Evolutionary conservation across 768 basidiomycete species (phyloP).

Genomic region (Scleroderma bovista): DNA sequence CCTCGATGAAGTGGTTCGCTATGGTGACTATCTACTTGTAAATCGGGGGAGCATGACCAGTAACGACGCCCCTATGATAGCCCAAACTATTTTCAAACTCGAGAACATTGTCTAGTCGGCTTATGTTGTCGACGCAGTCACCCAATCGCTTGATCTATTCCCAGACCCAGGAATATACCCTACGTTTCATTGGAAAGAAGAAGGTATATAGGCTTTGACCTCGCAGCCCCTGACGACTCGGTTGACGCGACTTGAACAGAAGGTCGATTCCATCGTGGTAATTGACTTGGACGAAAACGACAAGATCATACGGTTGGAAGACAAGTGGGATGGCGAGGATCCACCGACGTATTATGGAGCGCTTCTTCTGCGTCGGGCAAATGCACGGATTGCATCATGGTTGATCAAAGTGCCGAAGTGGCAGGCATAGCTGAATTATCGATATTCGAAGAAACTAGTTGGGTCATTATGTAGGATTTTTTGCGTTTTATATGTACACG

Average conservation of each 20-base stretch:
- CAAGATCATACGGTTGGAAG: constrained; percentile 52
- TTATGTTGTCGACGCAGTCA: constrained; percentile 51
- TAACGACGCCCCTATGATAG: constrained; percentile 28
- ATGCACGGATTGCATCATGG: constrained; percentile 50
- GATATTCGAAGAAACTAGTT: too few relatives aligned
- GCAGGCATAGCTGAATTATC: background rate
- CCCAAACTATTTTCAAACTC: constrained; percentile 50
- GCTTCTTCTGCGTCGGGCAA: constrained; percentile 41
- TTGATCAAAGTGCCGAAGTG: constrained; percentile 45
- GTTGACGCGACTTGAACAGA: constrained; percentile 28
- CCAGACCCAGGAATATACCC: constrained; percentile 57
- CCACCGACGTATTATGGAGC: constrained; percentile 45
- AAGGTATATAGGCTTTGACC: constrained; percentile 34
- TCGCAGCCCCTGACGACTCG: background rate
- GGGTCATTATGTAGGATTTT: too few relatives aligned
- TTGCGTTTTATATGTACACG: too few relatives aligned
- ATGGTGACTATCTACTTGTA: constrained; percentile 33
- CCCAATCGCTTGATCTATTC: constrained; percentile 59
- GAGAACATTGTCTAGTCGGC: constrained; percentile 42
- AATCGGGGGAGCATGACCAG: background rate
- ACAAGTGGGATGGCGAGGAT: constrained; percentile 56
- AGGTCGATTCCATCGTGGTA: constrained; percentile 52
- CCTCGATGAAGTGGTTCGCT: constrained; percentile 40
- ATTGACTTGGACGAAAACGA: constrained; percentile 63
- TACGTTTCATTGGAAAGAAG: constrained; percentile 45